Evolutionary conservation across 2,329 filamentous ascomycete genomes (phyloP), one percentile per base, ranked within the genome.

Genomic region (Coleophoma eucalyptorum): DNA sequence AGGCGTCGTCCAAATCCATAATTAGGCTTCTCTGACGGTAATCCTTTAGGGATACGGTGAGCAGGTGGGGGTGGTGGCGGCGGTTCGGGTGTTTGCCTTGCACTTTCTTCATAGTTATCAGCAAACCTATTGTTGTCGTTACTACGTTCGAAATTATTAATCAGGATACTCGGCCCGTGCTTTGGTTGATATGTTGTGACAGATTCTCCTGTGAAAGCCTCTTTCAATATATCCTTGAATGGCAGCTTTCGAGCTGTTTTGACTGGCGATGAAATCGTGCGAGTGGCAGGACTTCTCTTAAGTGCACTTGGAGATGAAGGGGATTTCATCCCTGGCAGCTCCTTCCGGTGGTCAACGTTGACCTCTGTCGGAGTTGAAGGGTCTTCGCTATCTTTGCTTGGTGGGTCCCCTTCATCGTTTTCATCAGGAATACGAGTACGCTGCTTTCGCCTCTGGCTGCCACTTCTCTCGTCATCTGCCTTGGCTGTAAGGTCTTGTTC

Each of bases 181-280:
- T 58, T 62, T 2, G 54, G 41, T 8, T 47, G 51, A 26, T 53
- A 49, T 31, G 61, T 54, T 7, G 66, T 73, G 26, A 26, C 26
- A 2, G 82, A 85, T 62, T 86, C 81, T 31, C 83, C 83, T 37
- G 76, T 76, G 59, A 86, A 86, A 3, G 81, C 83, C 53, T 83
- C 81, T 49, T 78, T 79, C 8, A 86, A 66, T 43, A 76, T 75
- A 38, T 83, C 82, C 19, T 82, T 74, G 49, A 86, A 72, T 0
- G 77, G 77, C 34, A 72, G 73, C 60, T 78, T 83, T 12, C 61
- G 61, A 2, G 61, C 65, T 0, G 71, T 55, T 60, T 78, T 84
- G 6, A 73, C 48, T 1, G 80, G 75, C 5, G 79, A 75, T 1
- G 77, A 69, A 2, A 58, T 40, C 50, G 70, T 72, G 56, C 80